Evolutionary conservation across 179 eudicot species (phyloP).

Genomic region (Corrigiola litoralis): DNA sequence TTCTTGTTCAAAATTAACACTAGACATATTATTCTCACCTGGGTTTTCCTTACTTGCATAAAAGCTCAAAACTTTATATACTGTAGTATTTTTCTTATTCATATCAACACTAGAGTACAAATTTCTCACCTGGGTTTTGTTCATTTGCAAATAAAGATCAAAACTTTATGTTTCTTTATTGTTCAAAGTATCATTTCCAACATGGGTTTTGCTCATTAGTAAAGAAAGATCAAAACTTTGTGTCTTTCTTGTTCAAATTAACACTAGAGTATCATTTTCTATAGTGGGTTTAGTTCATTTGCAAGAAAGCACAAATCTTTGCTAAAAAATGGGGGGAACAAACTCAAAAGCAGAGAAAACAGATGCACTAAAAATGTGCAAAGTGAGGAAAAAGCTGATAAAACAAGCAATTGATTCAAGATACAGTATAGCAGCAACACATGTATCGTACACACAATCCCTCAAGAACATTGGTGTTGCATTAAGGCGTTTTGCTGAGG

Average conservation of each 20-base stretch:
- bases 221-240: no score
- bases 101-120: no score
- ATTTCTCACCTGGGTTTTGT: no score
- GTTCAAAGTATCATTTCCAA: no score
- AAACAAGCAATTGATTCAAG: slow-evolving; percentile 78
- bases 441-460: slow-evolving; percentile 66
- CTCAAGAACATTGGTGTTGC: slow-evolving; percentile 61
- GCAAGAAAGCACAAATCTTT: background rate
- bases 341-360: slow-evolving; percentile 63
- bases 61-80: no score
- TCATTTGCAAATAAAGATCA: no score
- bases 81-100: no score
- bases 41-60: no score
- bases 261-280: background rate
- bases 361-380: slow-evolving; percentile 69
- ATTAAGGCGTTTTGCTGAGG: slow-evolving; percentile 73
- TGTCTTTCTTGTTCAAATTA: background rate
- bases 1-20: no score
- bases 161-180: no score
- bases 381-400: slow-evolving; percentile 58
- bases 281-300: background rate
- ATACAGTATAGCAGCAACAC: slow-evolving; percentile 78
- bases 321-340: slow-evolving; percentile 44
- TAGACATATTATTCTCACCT: no score
- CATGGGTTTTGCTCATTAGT: no score